These are phyloP conservation scores for Candida michaelii DNA, from an alignment of 805 yeast species.

Conservation along the genomic window DNA sequence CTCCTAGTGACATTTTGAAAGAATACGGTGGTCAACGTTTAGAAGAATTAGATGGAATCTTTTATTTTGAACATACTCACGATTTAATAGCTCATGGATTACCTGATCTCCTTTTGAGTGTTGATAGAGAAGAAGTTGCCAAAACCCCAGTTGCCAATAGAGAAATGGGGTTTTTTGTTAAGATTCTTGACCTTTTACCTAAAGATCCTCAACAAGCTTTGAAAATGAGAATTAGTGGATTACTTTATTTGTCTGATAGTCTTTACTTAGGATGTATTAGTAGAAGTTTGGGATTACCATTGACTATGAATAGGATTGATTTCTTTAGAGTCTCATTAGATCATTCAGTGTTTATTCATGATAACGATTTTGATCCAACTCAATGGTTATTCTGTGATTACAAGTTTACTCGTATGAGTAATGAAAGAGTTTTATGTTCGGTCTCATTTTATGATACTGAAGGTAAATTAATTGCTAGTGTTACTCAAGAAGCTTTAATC, in stretches of 20 bases:
- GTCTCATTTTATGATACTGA: slow-evolving; percentile 27
- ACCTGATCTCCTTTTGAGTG: slow-evolving; percentile 21
- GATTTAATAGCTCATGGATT: slow-evolving; percentile 25
- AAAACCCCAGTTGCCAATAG: slow-evolving; percentile 18
- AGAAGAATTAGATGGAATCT: slow-evolving; percentile 14
- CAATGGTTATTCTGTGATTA: slow-evolving; percentile 37
- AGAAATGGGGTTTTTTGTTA: slow-evolving; percentile 30
- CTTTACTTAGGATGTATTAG: slow-evolving; percentile 29
- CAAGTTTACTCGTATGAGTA: slow-evolving; percentile 29
- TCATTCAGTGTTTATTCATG: slow-evolving; percentile 37
- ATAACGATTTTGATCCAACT: slow-evolving; percentile 34
- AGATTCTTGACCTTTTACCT: slow-evolving; percentile 29
- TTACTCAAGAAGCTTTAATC: slow-evolving; percentile 34
- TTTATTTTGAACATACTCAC: slow-evolving; percentile 24
- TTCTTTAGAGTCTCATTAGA: slow-evolving; percentile 41
- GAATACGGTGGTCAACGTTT: slow-evolving; percentile 18
- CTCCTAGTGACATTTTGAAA: slow-evolving; percentile 23
- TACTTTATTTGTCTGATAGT: slow-evolving; percentile 25
- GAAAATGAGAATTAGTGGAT: slow-evolving; percentile 10
- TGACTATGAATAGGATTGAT: slow-evolving; percentile 14
- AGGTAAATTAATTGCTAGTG: slow-evolving; percentile 28
- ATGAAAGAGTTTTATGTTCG: slow-evolving; percentile 34
- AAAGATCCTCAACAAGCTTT: slow-evolving; percentile 14
- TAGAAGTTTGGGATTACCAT: slow-evolving; percentile 24
- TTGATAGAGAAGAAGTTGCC: not conserved